Percentiles rank a stretch among this genome's conserved stretches.
Conservation (phyloP, 78 protist genomes). For the Planoprotostelium fungivorum region DNA sequence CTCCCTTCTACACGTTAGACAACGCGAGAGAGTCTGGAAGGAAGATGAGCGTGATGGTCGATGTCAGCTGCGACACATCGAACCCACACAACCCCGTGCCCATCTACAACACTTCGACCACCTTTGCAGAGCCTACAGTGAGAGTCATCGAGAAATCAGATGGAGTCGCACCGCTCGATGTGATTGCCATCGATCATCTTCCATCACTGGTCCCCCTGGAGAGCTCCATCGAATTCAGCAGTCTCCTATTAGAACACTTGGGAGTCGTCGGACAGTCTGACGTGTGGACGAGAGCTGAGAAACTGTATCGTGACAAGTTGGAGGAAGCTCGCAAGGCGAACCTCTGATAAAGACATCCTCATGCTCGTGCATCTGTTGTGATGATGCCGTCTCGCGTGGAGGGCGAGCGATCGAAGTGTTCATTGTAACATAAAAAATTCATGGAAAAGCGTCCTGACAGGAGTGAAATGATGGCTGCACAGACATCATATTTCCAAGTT, state of each 20-base stretch:
- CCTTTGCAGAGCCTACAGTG: constrained; percentile 40
- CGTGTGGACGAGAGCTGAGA: constrained; percentile 10
- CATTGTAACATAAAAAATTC: too few relatives aligned
- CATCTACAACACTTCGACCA: constrained; percentile 34
- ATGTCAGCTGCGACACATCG: constrained; percentile 68
- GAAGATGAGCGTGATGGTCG: constrained; percentile 12
- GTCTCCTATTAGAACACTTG: background rate
- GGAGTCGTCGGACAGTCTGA: background rate
- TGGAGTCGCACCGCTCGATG: background rate
- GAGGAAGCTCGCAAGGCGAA: background rate
- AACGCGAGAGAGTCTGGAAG: constrained; percentile 4
- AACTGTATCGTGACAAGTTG: background rate
- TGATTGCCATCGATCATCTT: constrained; percentile 7
- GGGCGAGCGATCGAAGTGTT: too few relatives aligned
- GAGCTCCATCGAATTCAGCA: background rate
- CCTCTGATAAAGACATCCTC: too few relatives aligned
- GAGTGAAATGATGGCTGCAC: too few relatives aligned
- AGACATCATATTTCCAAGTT: too few relatives aligned
- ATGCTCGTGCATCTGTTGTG: too few relatives aligned
- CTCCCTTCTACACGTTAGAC: constrained; percentile 64
- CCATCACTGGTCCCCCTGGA: constrained; percentile 11
- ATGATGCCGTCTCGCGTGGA: too few relatives aligned
- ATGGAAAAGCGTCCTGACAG: too few relatives aligned
- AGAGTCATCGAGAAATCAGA: background rate
- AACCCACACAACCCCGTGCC: constrained; percentile 80